These are phyloP conservation scores for Polymyxa betae DNA, from an alignment of 208 protist genomes.

Conservation along the genomic window DNA sequence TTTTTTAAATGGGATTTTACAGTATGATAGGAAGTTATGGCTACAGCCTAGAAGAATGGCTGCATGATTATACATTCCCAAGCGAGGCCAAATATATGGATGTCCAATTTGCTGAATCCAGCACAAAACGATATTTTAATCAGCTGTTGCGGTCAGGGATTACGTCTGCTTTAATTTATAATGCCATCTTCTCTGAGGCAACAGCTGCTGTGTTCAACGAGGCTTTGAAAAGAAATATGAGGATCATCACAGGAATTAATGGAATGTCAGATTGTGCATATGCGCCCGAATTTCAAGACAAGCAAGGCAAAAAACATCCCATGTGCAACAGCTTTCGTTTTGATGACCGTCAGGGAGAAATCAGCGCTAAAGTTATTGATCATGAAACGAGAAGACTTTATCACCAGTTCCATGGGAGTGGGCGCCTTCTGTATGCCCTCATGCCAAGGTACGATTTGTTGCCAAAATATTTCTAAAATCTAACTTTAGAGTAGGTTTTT, in stretches of 20 bases:
- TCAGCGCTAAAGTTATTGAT: slow-evolving; percentile 10
- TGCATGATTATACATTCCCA: slow-evolving; percentile 4
- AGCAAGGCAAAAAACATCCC: neutral
- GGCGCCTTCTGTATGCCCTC: neutral
- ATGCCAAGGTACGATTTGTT: slow-evolving; percentile 5
- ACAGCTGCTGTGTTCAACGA: neutral
- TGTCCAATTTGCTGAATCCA: neutral
- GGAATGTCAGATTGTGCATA: neutral
- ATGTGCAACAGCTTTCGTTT: slow-evolving; percentile 47
- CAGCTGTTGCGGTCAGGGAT: slow-evolving; percentile 14
- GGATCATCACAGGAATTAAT: neutral
- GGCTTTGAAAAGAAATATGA: neutral
- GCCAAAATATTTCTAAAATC: neutral
- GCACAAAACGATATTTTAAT: slow-evolving; percentile 16
- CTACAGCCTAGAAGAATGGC: slow-evolving; percentile 17
- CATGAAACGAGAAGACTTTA: neutral
- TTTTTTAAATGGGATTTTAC: neutral
- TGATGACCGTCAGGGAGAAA: neutral
- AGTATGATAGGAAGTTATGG: slow-evolving; percentile 51
- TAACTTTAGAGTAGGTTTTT: neutral
- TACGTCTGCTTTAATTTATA: slow-evolving; percentile 31
- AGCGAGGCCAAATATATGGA: slow-evolving; percentile 13
- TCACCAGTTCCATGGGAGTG: neutral
- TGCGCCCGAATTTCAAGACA: neutral
- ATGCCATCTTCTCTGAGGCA: slow-evolving; percentile 27